Evolutionary conservation across 202 grass and related monocot species (phyloP).

Genomic region (Bolboschoenoplectus hybrid): DNA sequence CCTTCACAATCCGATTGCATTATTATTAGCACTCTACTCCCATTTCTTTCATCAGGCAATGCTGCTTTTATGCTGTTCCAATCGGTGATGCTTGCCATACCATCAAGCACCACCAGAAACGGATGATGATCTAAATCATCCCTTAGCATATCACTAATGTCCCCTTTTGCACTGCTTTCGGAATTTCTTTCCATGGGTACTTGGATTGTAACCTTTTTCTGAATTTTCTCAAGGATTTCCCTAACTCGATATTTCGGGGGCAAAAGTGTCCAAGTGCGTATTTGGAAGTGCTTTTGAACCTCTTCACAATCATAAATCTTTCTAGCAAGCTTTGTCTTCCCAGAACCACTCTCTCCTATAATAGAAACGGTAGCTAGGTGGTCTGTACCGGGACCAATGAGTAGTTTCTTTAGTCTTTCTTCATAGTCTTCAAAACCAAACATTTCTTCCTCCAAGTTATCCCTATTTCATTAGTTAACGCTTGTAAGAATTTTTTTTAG

Average conservation of each 20-base stretch:
- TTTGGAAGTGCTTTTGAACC: conserved; percentile 60
- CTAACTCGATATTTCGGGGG: conserved; percentile 52
- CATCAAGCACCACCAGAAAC: conserved; percentile 57
- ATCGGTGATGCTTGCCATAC: conserved; percentile 42
- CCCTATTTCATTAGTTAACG: conserved; percentile 4
- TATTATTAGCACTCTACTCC: conserved; percentile 61
- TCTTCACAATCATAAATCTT: conserved; percentile 51
- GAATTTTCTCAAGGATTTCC: conserved; percentile 54
- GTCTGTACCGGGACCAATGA: conserved; percentile 14
- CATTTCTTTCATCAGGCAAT: conserved; percentile 56
- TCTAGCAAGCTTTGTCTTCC: conserved; percentile 58
- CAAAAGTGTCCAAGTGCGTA: conserved; percentile 54
- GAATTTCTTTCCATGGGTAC: not conserved
- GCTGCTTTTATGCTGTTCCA: conserved; percentile 56
- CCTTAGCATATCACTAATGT: conserved; percentile 48
- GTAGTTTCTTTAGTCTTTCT: not conserved
- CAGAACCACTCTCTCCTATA: conserved; percentile 61
- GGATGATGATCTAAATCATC: conserved; percentile 34
- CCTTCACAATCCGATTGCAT: conserved; percentile 40
- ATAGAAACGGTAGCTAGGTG: conserved; percentile 48
- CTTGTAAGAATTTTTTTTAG: not conserved
- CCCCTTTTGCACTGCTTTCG: conserved; percentile 16
- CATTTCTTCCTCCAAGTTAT: conserved; percentile 23
- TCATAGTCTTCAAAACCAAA: conserved; percentile 24
- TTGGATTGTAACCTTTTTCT: conserved; percentile 41